Base-by-base conservation (phyloP, 306 rosid genomes). In the Parietaria judaica region DNA sequence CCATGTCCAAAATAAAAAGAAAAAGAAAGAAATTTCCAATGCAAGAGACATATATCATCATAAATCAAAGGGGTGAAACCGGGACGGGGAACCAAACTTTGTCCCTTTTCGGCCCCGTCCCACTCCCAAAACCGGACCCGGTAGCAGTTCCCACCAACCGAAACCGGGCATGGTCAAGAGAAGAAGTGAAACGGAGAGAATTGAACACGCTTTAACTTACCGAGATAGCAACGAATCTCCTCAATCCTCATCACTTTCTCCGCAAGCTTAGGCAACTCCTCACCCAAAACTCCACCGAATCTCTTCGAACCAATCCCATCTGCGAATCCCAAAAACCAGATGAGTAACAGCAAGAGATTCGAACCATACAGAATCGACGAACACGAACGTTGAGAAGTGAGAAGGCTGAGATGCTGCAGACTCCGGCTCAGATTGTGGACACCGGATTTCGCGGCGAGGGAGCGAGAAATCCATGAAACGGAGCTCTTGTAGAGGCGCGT, bases 401-500 rank as follows among this genome's bases (percentile, higher is more conserved):
- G 76, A 60, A 77, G 84, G 70, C 77, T 66, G 76, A 87, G 84
- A 70, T 77, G 71, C 52, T 73, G 81, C 3, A 81, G 80, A 3
- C 47, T n/a, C 58, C 56, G 58, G 48, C 49, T 51, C 77, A 87
- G 81, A 7, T 41, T 55, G 1, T 74, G 65, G 49, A 82, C 60
- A 1, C 80, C 65, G 3, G 72, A 67, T 65, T 78, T 78, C 56
- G 84, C 65, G 0, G 67, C 23, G 49, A 82, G 79, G 13, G 83
- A 84, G 41, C 74, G 79, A 57, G 80, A 64, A 66, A 87, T 81
- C 83, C 82, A 87, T 0, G 86, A 81, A 76, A 84, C 83, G 53
- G 66, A 54, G 73, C 64, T 72, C 73, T 76, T 70, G 14, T 78
- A 31, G 64, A 80, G 62, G 37, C 14, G 36, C 34, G 51, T 64